A percentile compares a stretch with the other conserved stretches of the same genome.
Conservation (phyloP, 2,329 filamentous ascomycete species). For the Penicillium sp. region DNA sequence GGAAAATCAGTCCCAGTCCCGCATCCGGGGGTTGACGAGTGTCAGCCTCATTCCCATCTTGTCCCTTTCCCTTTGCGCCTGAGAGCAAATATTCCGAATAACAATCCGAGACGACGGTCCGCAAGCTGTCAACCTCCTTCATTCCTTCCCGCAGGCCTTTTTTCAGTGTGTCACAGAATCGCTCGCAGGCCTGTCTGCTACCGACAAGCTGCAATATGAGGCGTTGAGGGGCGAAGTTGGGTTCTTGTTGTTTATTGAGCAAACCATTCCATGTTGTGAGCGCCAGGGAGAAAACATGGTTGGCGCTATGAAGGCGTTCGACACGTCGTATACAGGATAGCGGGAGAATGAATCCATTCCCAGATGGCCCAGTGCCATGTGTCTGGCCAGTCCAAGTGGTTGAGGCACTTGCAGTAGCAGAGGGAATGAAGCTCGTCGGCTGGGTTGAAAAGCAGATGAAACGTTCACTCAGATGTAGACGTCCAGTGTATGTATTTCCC, state of each 20-base stretch:
- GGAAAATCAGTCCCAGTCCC: slow-evolving; percentile 86
- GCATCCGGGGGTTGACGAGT: slow-evolving; percentile 73
- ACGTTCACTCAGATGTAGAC: slow-evolving; percentile 88
- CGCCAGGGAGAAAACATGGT: slow-evolving; percentile 85
- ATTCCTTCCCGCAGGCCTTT: slow-evolving; percentile 83
- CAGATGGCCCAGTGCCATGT: slow-evolving; percentile 85
- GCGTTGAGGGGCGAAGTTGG: slow-evolving; percentile 70
- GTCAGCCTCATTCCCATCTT: slow-evolving; percentile 53
- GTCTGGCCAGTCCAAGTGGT: slow-evolving; percentile 89
- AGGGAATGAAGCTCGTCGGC: slow-evolving; percentile 78
- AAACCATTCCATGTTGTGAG: slow-evolving; percentile 90
- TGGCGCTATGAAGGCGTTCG: slow-evolving; percentile 88
- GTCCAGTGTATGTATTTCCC: slow-evolving; percentile 87
- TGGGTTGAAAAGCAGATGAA: slow-evolving; percentile 97
- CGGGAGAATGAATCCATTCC: slow-evolving; percentile 93
- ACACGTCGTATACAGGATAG: slow-evolving; percentile 88
- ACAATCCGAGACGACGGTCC: slow-evolving; percentile 75
- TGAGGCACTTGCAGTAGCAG: slow-evolving; percentile 75
- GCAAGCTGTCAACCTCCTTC: slow-evolving; percentile 81
- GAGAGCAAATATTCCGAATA: slow-evolving; percentile 83
- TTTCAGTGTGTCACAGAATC: slow-evolving; percentile 95
- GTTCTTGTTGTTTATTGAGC: slow-evolving; percentile 58
- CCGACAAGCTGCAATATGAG: slow-evolving; percentile 90
- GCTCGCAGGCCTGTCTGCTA: slow-evolving; percentile 82
- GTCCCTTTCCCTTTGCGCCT: slow-evolving; percentile 42